Base-by-base conservation (phyloP, 1,284 basidiomycete genomes). In the Cronartium quercuum region DNA sequence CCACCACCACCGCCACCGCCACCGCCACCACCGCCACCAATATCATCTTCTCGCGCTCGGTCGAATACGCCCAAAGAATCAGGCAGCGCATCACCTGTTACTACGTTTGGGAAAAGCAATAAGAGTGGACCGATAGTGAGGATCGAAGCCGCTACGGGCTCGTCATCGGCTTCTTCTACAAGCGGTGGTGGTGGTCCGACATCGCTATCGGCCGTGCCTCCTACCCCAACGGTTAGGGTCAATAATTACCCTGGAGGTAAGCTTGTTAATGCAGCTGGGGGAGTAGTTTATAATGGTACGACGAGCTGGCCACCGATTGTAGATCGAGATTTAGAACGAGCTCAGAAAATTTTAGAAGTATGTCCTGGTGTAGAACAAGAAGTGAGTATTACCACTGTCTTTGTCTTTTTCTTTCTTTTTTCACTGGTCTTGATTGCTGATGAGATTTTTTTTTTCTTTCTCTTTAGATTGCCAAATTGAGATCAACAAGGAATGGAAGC, bases 241-340 rank as follows among this genome's bases (percentile, higher is more conserved):
- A 71, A 71, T 29, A 71, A 71, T 40, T 71, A 71, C 21, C 69
- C 69, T 29, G 38, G 42, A 24, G 60, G 42, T 6, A 71, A 64
- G 24, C 13, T 51, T 6, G 24, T 21, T 15, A 15, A 51, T 37
- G 51, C 38, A 21, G 63, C 44, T 47, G 62, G 24, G 3, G 61
- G 69, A n/a, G 51, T 37, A 24, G 21, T 3, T 13, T n/a, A 34
- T 7, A 61, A 61, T 37, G 21, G 35, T 61, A 1, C 24, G 24
- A 34, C 21, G 35, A 61, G 35, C 15, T 47, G 61, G 18, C 69
- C 69, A 9, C 37, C 64, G 7, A 40, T 58, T 29, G 34, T 74
- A 6, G 70, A 74, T 74, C 47, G 57, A 60, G 70, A 74, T 29
- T 42, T 74, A 42, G 70, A 74, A 44, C 44, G 57, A 35, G 70